Conservation (phyloP, 208 protist genomes). For the Herpetomonas tarakana region DNA sequence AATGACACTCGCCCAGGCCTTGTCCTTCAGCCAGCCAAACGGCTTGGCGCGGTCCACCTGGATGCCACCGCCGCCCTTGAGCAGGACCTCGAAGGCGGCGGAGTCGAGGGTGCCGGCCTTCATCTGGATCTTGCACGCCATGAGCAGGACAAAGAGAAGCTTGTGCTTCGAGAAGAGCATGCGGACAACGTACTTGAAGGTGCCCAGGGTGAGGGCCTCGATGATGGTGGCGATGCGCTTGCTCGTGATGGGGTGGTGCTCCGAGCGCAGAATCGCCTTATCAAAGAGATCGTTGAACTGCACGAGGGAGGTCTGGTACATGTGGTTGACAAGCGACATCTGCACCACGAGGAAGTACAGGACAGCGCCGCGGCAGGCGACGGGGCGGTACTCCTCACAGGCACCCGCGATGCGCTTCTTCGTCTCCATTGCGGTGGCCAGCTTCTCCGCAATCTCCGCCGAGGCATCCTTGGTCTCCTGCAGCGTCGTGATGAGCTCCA, state of each 20-base stretch:
- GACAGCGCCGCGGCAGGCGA: slow-evolving; percentile 96
- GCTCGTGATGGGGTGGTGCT: slow-evolving; percentile 85
- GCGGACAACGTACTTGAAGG: slow-evolving; percentile 95
- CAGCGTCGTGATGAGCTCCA: slow-evolving; percentile 95
- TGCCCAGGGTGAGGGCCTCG: slow-evolving; percentile 90
- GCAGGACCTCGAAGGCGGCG: slow-evolving; percentile 87
- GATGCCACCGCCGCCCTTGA: slow-evolving; percentile 95
- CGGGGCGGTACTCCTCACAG: slow-evolving; percentile 97
- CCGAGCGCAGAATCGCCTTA: slow-evolving; percentile 87
- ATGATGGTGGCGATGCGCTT: slow-evolving; percentile 97
- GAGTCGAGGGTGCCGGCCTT: slow-evolving; percentile 74
- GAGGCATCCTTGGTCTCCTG: slow-evolving; percentile 97
- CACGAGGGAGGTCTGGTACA: slow-evolving; percentile 98
- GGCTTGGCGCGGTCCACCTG: slow-evolving; percentile 92
- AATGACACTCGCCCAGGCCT: slow-evolving; percentile 95
- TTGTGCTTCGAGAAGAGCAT: slow-evolving; percentile 98
- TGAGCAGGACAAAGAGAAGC: slow-evolving; percentile 95
- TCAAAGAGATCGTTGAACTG: slow-evolving; percentile 98
- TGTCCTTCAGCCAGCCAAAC: slow-evolving; percentile 94
- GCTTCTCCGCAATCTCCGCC: slow-evolving; percentile 96
- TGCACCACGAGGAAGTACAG: slow-evolving; percentile 99
- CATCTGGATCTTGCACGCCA: slow-evolving; percentile 97
- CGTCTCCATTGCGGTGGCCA: slow-evolving; percentile 93
- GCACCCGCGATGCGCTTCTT: slow-evolving; percentile 95
- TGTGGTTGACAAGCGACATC: slow-evolving; percentile 96